Conservation (phyloP, 2,329 filamentous ascomycete species). For the Venturia oleaginea region DNA sequence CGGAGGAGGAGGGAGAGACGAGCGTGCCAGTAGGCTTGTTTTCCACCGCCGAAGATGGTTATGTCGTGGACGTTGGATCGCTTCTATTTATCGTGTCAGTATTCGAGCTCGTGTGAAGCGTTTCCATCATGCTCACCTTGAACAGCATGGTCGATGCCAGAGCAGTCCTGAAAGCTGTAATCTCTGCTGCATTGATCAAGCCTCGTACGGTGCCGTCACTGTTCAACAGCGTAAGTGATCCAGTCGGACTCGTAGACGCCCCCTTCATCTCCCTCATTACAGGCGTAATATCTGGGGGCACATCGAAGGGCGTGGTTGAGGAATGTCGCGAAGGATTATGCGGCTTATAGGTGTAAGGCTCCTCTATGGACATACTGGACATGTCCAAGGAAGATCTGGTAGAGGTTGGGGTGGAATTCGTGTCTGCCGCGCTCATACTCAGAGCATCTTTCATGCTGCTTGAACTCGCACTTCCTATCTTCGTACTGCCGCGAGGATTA, state of each 20-base stretch:
- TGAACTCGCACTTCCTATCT: conserved; percentile 14
- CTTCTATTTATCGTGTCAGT: neutral
- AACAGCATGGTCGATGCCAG: conserved; percentile 54
- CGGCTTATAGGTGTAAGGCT: neutral
- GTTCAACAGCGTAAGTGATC: conserved; percentile 52
- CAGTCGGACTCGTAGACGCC: conserved; percentile 40
- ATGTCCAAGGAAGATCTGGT: conserved; percentile 7
- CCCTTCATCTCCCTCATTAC: conserved; percentile 11
- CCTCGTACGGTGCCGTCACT: conserved; percentile 48
- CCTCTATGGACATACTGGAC: neutral
- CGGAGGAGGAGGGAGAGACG: conserved; percentile 71
- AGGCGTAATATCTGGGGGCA: conserved; percentile 7
- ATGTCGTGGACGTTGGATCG: conserved; percentile 8
- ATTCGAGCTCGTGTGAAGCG: neutral
- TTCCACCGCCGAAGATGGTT: conserved; percentile 71
- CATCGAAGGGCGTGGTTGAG: conserved; percentile 10
- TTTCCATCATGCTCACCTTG: conserved; percentile 49
- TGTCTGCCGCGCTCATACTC: neutral
- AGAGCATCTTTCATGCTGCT: conserved; percentile 1
- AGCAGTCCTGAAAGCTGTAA: conserved; percentile 62
- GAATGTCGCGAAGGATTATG: neutral
- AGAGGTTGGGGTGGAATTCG: neutral
- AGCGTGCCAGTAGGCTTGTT: conserved; percentile 92
- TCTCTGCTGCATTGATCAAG: conserved; percentile 56
- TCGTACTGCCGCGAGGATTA: neutral